phyloP scores from a whole-genome alignment of 305 asterid genomes.

The Solanum chacoense region DNA sequence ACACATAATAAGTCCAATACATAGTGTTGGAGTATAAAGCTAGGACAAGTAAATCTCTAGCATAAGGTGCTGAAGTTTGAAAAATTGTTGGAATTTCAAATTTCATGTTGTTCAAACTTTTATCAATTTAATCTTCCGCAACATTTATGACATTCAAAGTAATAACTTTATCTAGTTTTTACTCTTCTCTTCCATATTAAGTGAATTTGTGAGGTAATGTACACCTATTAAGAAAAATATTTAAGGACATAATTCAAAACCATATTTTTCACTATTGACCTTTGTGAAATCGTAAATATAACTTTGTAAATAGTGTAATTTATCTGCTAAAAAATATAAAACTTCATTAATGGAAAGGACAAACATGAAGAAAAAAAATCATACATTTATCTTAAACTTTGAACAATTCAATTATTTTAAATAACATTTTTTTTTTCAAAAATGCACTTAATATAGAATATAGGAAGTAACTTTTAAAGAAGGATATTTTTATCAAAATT shows the following conservation, averaged over 20 bases:
- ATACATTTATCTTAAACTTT: no score
- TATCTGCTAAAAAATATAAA: no score
- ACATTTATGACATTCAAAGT: neutral
- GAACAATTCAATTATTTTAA: no score
- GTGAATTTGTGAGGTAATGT: neutral
- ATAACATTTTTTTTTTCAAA: no score
- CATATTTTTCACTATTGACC: neutral
- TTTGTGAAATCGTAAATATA: neutral
- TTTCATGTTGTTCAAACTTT: neutral
- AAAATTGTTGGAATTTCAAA: neutral
- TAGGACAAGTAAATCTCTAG: neutral
- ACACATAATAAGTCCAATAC: neutral
- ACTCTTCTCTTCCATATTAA: neutral
- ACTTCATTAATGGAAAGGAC: neutral
- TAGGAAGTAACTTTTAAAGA: neutral
- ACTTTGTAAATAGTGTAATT: no score
- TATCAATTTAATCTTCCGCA: neutral
- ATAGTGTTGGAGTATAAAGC: neutral
- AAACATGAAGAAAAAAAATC: no score
- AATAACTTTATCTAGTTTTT: neutral
- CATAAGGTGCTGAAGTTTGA: neutral
- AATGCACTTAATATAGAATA: neutral
- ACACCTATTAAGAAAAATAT: neutral
- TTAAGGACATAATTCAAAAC: no score
- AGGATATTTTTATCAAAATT: neutral